Evolutionary conservation across 495 filamentous ascomycete genomes (phyloP).

Genomic region (Neurospora sp.): DNA sequence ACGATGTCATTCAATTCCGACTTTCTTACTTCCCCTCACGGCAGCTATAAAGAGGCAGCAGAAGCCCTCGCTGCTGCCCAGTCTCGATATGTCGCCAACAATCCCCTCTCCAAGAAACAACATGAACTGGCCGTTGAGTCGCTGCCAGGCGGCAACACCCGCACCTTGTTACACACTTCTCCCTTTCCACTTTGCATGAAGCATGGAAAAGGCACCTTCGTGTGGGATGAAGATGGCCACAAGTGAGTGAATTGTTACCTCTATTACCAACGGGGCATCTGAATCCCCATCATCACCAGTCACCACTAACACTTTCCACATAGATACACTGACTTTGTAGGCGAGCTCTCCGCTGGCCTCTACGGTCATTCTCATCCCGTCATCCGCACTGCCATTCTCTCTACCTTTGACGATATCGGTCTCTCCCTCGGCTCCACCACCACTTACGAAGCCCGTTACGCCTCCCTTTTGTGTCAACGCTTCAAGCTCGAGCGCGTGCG

Average conservation of each 20-base stretch:
- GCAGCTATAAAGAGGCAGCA: neutral
- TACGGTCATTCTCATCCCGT: constrained; percentile 42
- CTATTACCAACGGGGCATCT: neutral
- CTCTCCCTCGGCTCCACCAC: constrained; percentile 33
- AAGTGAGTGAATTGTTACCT: constrained; percentile 14
- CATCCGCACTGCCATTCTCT: constrained; percentile 27
- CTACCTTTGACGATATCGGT: constrained; percentile 27
- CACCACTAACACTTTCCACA: neutral
- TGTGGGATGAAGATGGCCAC: constrained; percentile 34
- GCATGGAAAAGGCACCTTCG: constrained; percentile 25
- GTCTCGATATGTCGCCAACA: constrained; percentile 20
- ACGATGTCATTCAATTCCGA: neutral
- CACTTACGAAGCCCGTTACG: constrained; percentile 28
- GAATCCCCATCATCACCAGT: neutral
- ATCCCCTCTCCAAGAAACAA: constrained; percentile 25
- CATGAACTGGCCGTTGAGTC: constrained; percentile 28
- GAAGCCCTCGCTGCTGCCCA: constrained; percentile 20
- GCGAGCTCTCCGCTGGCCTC: constrained; percentile 44
- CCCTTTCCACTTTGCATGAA: constrained; percentile 46
- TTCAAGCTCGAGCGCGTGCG: constrained; percentile 37
- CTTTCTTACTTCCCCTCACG: neutral
- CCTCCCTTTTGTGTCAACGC: constrained; percentile 28
- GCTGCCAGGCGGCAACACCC: constrained; percentile 53
- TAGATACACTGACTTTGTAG: constrained; percentile 38
- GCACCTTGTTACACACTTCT: constrained; percentile 43